A percentile compares a stretch with the other conserved stretches of the same genome.
Evolutionary conservation across 768 basidiomycete genomes (phyloP).

Genomic region (Calocybe indica): DNA sequence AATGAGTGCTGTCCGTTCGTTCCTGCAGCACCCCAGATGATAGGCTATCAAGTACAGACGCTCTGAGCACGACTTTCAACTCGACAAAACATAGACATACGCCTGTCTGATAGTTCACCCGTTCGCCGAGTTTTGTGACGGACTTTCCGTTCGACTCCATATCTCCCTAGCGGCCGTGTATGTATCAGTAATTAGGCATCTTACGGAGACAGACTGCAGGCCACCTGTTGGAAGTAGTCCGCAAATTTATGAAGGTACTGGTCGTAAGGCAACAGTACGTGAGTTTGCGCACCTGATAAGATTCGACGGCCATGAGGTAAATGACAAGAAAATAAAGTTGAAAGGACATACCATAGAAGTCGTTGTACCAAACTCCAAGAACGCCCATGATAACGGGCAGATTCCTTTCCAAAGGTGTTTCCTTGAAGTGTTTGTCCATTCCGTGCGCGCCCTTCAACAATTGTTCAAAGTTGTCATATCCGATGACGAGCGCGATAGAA

Average conservation of each 20-base stretch:
- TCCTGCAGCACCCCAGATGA: constrained; percentile 98
- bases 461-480: constrained; percentile 90
- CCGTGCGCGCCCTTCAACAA: constrained; percentile 90
- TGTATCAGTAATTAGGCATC: neutral
- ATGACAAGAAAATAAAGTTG: neutral
- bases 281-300: constrained; percentile 77
- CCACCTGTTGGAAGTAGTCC: constrained; percentile 96
- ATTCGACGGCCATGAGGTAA: neutral
- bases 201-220: constrained; percentile 3
- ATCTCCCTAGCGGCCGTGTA: constrained; percentile 56
- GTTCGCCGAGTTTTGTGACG: constrained; percentile 88
- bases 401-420: constrained; percentile 82
- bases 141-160: constrained; percentile 99
- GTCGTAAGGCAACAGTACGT: constrained; percentile 93
- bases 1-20: constrained; percentile 99
- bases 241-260: constrained; percentile 99
- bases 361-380: constrained; percentile 97
- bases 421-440: constrained; percentile 97
- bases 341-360: constrained; percentile 73
- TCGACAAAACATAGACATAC: constrained; percentile 38
- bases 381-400: constrained; percentile 88
- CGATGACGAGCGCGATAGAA: constrained; percentile 88
- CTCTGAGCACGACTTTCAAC: neutral
- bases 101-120: constrained; percentile 94
- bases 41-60: constrained; percentile 50